Evolutionary conservation across 1,284 basidiomycete species (phyloP), one percentile per base, ranked within the genome.

Genomic region (Cryptococcus wingfieldii): DNA sequence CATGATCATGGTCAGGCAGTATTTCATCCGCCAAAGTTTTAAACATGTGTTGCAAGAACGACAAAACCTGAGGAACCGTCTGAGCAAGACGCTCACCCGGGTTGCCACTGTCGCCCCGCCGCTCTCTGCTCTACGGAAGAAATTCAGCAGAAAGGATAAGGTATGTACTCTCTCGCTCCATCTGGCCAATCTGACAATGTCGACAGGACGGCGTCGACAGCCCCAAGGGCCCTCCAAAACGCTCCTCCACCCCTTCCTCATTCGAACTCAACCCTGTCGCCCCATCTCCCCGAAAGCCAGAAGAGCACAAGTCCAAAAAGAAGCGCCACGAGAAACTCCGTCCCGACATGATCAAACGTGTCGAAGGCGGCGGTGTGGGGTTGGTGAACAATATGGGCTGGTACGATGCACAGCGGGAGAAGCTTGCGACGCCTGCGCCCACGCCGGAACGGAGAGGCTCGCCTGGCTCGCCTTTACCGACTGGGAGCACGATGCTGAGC

Each of bases 321-420:
- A 74, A 76, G 61, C 67, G 61, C 59, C 70, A 59, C 47, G 61
- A 65, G 13, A 76, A 71, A 55, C 57, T 93, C n/a, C 79, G 83
- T 42, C 80, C 86, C 37, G 86, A 89, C 59, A 94, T 94, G 91
- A 93, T 95, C 65, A 84, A 86, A 42, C 80, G 90, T 39, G 83
- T 90, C 76, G 79, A 80, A 46, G 86, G 90, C 54, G 84, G 83
- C 50, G 85, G 85, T 0, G 88, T 89, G 1, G 87, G 86, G 60
- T 80, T 84, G n/a, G 82, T 96, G 45, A 86, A 94, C 70, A 89
- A 89, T 2, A 92, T 86, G 75, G 90, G 73, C 12, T 71, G 74
- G 72, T 75, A 75, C 51, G 74, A 75, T 42, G 66, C 63, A 3
- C 50, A 61, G 42, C 50, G 56, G 47, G 51, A 44, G 9, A 39